Conservation (phyloP, 371 early-diverging fungal genomes). For the Mortierella sp. region DNA sequence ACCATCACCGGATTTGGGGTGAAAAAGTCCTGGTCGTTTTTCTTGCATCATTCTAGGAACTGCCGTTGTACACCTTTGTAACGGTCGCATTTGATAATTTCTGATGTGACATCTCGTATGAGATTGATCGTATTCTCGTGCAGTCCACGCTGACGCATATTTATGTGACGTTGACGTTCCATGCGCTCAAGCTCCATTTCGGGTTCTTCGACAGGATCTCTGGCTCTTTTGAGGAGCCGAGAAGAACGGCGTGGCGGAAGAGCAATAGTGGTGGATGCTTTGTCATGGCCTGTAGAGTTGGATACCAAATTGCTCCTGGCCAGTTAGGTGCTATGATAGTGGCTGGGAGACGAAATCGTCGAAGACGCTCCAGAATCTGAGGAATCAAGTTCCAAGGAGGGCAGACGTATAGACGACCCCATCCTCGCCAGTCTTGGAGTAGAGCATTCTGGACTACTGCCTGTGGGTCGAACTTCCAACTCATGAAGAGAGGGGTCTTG, state of each 20-base stretch:
- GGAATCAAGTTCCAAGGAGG: conserved; percentile 25
- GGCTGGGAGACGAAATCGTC: conserved; percentile 1
- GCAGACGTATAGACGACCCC: conserved; percentile 8
- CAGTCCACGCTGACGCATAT: not conserved
- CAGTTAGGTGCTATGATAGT: conserved; percentile 16
- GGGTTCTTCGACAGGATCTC: conserved; percentile 21
- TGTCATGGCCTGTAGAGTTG: conserved; percentile 10
- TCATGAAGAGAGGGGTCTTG: conserved; percentile 5
- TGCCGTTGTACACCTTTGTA: not conserved
- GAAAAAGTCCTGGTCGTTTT: not conserved
- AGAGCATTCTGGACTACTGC: conserved; percentile 6
- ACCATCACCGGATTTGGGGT: not conserved
- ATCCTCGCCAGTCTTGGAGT: not conserved
- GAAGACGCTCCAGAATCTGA: conserved; percentile 5
- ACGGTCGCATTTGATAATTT: not conserved
- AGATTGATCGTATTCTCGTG: not conserved
- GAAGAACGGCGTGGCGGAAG: conserved; percentile 9
- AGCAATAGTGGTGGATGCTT: not conserved
- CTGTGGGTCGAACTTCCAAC: conserved; percentile 3
- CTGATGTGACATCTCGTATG: not conserved
- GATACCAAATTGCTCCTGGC: conserved; percentile 15
- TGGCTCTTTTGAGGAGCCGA: conserved; percentile 25
- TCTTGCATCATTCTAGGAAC: not conserved
- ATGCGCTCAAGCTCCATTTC: conserved; percentile 6
- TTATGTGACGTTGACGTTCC: not conserved